A percentile compares a stretch with the other conserved stretches of the same genome.
phyloP scores from a whole-genome alignment of 257 asterid genomes.

The Knoxia roxburghii region DNA sequence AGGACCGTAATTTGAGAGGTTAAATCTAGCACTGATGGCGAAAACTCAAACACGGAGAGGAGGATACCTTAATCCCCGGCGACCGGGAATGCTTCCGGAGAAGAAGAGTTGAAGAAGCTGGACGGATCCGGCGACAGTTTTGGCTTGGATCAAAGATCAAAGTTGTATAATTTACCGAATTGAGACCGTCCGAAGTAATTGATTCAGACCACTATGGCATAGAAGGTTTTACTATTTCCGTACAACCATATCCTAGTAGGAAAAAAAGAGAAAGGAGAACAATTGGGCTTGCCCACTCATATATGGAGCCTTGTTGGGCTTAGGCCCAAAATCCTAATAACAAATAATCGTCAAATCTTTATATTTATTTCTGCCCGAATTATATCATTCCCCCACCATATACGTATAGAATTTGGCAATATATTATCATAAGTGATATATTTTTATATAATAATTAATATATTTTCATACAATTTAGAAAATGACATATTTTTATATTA shows the following conservation, averaged over 20 bases:
- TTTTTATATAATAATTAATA: no score
- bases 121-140: conserved; percentile 45
- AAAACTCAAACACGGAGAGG: neutral
- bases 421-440: no score
- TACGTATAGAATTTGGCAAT: no score
- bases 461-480: no score
- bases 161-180: neutral
- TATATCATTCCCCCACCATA: no score
- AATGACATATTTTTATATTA: no score
- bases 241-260: no score
- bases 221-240: neutral
- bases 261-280: neutral
- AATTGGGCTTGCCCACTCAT: neutral
- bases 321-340: neutral
- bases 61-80: conserved; percentile 11
- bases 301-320: neutral
- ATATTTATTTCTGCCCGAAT: no score
- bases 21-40: neutral
- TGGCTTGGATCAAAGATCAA: conserved; percentile 22
- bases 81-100: conserved; percentile 15
- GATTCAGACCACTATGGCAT: neutral
- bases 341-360: no score
- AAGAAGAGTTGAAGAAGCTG: conserved; percentile 27
- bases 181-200: neutral
- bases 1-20: neutral